phyloP scores from a whole-genome alignment of 2,329 filamentous ascomycete species.

The Escovopsis sp. region DNA sequence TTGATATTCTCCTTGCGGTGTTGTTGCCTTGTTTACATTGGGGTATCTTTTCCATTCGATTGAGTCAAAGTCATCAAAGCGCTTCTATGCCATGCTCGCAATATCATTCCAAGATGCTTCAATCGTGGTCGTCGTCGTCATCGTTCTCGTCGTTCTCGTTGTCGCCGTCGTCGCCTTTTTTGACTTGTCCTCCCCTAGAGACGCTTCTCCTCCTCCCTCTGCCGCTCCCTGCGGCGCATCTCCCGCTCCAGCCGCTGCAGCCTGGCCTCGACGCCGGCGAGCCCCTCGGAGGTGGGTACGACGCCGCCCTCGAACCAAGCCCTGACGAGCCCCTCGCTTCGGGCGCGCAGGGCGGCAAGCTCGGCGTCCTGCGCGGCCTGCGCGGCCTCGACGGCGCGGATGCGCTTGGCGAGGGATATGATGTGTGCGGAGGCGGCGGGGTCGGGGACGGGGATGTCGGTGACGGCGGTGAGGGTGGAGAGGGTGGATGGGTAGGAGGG shows the following conservation, averaged over 20 bases:
- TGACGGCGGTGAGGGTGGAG: slow-evolving; percentile 42
- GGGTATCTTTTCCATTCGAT: too few species aligned
- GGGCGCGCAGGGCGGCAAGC: slow-evolving; percentile 46
- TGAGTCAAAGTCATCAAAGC: too few species aligned
- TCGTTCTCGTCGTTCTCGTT: too few species aligned
- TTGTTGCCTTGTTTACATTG: too few species aligned
- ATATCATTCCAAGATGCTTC: too few species aligned
- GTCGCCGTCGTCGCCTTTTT: too few species aligned
- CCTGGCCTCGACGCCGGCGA: slow-evolving; percentile 57
- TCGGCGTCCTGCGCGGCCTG: slow-evolving; percentile 49
- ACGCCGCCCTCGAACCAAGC: slow-evolving; percentile 63
- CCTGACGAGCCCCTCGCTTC: slow-evolving; percentile 48
- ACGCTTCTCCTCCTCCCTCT: slow-evolving; percentile 33
- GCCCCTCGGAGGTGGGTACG: slow-evolving; percentile 50
- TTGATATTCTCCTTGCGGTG: too few species aligned
- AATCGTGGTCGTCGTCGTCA: too few species aligned
- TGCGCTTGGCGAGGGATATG: slow-evolving; percentile 43
- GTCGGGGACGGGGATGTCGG: slow-evolving; percentile 42
- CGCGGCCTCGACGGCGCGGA: slow-evolving; percentile 44
- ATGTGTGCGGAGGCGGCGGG: slow-evolving; percentile 39
- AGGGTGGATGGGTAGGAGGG: slow-evolving; percentile 39
- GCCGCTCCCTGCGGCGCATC: slow-evolving; percentile 49
- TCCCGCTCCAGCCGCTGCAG: slow-evolving; percentile 50
- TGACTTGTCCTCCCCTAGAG: background rate
- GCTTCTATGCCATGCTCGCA: too few species aligned